Base-by-base conservation (phyloP, 805 yeast species). In the Teunomyces cretensis region DNA sequence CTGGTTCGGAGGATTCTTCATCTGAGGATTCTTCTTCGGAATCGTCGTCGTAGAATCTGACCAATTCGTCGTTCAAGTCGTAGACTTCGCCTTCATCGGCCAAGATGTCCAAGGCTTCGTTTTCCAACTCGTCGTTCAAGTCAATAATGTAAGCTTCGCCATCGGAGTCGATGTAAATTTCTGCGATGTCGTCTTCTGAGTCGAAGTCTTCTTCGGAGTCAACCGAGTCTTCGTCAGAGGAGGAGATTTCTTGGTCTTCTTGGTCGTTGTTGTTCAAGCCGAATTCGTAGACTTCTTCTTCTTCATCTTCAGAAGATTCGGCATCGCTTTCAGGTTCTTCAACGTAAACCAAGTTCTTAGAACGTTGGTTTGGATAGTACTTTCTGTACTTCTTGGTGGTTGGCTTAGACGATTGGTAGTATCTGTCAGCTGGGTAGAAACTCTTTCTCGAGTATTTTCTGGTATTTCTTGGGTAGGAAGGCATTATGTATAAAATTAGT, bases 241-340 rank as follows among this genome's bases (percentile, higher is more conserved):
- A 43, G 11, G 44, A 45, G 24, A 39, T 30, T 3, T 47, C 51
- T 19, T 52, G 48, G 16, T 53, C 47, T 24, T 46, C 43, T 33
- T 55, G 48, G 22, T 48, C 48, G 49, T 56, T 55, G 13, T 49
- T 49, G 30, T 56, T 53, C 45, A 67, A 57, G 46, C 58, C 62
- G 32, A 65, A 65, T 43, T 65, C 67, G 43, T 60, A 64, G 9
- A 59, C 64, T 52, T 64, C 62, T 24, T 48, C 60, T 22, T 56
- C 60, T 12, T 19, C 22, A 19, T 50, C 56, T n/a, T 42, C 55
- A 30, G 50, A 58, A 17, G 47, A 48, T 39, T 62, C 70, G 13
- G 59, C 58, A 30, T 67, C 72, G 41, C 68, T 62, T 38, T 62
- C 68, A 26, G 77, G 76, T 53, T 72, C 77, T 59, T 72, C 77